These are phyloP conservation scores for Paecilomyces dactylethromorphus DNA, from an alignment of 2,329 filamentous ascomycete species.

Conservation along the genomic window DNA sequence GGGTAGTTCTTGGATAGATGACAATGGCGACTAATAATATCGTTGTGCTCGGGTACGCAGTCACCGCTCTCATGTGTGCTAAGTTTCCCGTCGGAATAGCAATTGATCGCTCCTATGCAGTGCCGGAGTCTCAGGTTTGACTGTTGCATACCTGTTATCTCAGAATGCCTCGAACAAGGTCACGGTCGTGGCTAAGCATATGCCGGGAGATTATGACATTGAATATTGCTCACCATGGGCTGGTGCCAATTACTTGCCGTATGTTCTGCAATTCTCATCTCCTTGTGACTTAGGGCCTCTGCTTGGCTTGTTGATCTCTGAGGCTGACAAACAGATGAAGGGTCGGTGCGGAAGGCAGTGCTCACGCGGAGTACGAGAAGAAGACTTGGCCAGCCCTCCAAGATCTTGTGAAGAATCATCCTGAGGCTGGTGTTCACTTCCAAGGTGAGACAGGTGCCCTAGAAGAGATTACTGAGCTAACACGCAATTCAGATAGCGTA, in stretches of 20 bases:
- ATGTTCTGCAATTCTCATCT: slow-evolving; percentile 24
- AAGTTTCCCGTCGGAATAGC: neutral
- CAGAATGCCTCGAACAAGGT: slow-evolving; percentile 51
- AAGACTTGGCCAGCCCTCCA: slow-evolving; percentile 60
- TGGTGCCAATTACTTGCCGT: slow-evolving; percentile 74
- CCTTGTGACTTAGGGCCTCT: slow-evolving; percentile 1
- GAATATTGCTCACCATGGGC: slow-evolving; percentile 90
- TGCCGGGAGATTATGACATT: slow-evolving; percentile 88
- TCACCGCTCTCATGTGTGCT: neutral
- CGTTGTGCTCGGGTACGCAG: slow-evolving; percentile 32
- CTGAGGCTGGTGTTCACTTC: slow-evolving; percentile 75
- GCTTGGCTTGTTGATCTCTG: neutral
- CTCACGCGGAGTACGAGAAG: slow-evolving; percentile 49
- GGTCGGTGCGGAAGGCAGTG: slow-evolving; percentile 31
- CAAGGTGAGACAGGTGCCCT: slow-evolving; percentile 45
- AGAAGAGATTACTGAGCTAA: neutral
- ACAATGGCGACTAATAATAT: slow-evolving; percentile 29
- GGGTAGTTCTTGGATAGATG: neutral
- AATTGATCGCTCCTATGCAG: slow-evolving; percentile 26
- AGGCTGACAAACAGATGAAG: slow-evolving; percentile 15
- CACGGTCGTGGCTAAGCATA: slow-evolving; percentile 75
- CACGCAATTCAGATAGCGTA: slow-evolving; percentile 35
- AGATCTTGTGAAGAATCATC: slow-evolving; percentile 55
- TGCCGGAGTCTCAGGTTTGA: slow-evolving; percentile 60
- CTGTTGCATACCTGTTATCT: slow-evolving; percentile 57